Base-by-base conservation (phyloP, 225 moss, liverwort and hornwort species). In the Climacium dendroides region DNA sequence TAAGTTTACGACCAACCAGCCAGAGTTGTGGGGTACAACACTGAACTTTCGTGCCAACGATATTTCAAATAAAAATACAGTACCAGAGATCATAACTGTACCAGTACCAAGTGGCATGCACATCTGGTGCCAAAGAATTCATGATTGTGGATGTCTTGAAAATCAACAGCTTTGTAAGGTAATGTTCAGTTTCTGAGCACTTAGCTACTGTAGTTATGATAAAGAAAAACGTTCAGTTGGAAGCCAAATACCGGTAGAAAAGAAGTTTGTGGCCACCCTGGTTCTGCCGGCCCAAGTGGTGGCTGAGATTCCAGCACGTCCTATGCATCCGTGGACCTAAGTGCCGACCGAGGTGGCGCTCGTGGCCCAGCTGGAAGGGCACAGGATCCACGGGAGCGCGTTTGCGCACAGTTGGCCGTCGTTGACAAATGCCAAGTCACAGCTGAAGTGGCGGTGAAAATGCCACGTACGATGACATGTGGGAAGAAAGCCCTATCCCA, bases 331-430 rank as follows among this genome's bases (percentile, higher is more conserved):
- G 59, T 81, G 83, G 71, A 74, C 54, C 62, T 60, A 63, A 70
- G 62, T 66, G 88, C 88, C 47, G 65, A 90, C 88, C 47, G 65
- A 90, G 84, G 81, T 92, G 88, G 86, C 88, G 57, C 70, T 65
- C 30, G 69, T 83, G 86, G 50, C 48, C 76, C 54, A 86, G 75
- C 74, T 83, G 83, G 86, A 90, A 41, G 66, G 59, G 32, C 22
- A 9, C 39, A 65, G 18, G 34, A 45, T 47, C 58, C 30, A 15
- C 23, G 85, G 19, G 81, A 72, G 47, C 70, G 53, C 55, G 64
- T 30, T 71, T 57, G 30, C 87, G 30, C 70, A 5, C 34, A 34
- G 79, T 69, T 69, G 79, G 73, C 85, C 61, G 66, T 8, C 61
- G 15, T 48, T 34, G 70, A 48, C 45, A 41, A 41, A 10, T 84